A percentile compares a stretch with the other conserved stretches of the same genome.
Conservation (phyloP, 208 protist genomes). For the Trypanosoma vivax region DNA sequence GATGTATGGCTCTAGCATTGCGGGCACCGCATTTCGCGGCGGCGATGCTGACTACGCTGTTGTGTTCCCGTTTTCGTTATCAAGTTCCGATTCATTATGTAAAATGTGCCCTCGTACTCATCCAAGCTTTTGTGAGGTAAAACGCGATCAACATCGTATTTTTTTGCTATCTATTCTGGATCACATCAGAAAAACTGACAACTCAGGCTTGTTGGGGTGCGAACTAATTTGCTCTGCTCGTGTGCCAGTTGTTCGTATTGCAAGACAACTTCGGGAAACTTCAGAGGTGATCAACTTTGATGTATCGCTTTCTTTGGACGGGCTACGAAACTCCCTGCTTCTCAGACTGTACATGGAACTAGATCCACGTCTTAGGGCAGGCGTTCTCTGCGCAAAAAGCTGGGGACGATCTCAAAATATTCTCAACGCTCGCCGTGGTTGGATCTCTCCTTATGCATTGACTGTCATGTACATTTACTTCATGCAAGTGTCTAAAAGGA, state of each 20-base stretch:
- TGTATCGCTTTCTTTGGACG: constrained; percentile 64
- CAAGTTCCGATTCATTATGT: background rate
- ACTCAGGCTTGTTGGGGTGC: constrained; percentile 18
- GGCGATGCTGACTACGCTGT: constrained; percentile 71
- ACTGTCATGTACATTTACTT: constrained; percentile 82
- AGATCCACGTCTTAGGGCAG: constrained; percentile 48
- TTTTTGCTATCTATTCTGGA: constrained; percentile 40
- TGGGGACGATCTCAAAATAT: constrained; percentile 64
- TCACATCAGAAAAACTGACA: constrained; percentile 23
- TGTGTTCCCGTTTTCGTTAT: constrained; percentile 28
- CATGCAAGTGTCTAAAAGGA: constrained; percentile 34
- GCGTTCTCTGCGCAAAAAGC: constrained; percentile 47
- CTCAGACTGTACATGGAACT: constrained; percentile 56
- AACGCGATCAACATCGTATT: constrained; percentile 34
- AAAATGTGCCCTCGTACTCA: constrained; percentile 7
- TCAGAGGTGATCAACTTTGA: constrained; percentile 43
- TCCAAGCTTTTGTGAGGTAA: constrained; percentile 18
- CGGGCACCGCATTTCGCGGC: constrained; percentile 61
- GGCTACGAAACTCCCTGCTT: constrained; percentile 60
- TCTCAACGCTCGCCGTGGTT: constrained; percentile 60
- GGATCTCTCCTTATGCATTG: constrained; percentile 80
- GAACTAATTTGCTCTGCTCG: constrained; percentile 74
- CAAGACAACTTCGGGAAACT: constrained; percentile 1
- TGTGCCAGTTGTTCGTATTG: constrained; percentile 57
- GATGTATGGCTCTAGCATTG: constrained; percentile 66